phyloP scores from a whole-genome alignment of 2,329 filamentous ascomycete genomes.

The Venturia pyrina region DNA sequence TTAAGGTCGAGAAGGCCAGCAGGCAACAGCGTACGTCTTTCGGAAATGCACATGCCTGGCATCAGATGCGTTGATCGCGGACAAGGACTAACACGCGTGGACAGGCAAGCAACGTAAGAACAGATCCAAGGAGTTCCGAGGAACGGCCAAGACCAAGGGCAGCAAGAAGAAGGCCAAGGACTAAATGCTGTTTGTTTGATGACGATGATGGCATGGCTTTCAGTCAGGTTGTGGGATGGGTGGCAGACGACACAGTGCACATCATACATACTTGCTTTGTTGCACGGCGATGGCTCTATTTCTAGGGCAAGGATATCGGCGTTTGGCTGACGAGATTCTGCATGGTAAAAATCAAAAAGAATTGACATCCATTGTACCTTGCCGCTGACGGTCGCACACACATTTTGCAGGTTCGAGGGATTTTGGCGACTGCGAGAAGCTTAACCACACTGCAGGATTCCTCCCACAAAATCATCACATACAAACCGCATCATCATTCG shows the following conservation, averaged over 20 bases:
- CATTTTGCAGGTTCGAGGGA: background rate
- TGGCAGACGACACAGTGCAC: background rate
- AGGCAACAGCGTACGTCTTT: constrained; percentile 92
- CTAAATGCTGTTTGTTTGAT: background rate
- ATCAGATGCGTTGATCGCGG: background rate
- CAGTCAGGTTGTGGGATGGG: background rate
- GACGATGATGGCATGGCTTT: background rate
- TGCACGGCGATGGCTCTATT: background rate
- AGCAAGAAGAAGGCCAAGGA: constrained; percentile 62
- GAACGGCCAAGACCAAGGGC: constrained; percentile 97
- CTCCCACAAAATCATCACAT: background rate
- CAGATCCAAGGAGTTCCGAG: constrained; percentile 96
- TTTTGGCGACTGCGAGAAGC: background rate
- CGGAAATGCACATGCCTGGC: background rate
- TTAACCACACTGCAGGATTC: background rate
- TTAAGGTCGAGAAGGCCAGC: constrained; percentile 93
- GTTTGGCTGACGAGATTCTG: constrained; percentile 1
- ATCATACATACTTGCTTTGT: background rate
- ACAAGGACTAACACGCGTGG: constrained; percentile 7
- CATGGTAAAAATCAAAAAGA: constrained; percentile 2
- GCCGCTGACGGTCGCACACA: background rate
- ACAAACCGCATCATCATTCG: background rate
- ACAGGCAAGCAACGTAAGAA: constrained; percentile 99
- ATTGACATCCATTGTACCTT: background rate
- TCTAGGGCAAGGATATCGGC: constrained; percentile 1